Base-by-base conservation (phyloP, 768 basidiomycete genomes). In the Tubosaeta sp. region DNA sequence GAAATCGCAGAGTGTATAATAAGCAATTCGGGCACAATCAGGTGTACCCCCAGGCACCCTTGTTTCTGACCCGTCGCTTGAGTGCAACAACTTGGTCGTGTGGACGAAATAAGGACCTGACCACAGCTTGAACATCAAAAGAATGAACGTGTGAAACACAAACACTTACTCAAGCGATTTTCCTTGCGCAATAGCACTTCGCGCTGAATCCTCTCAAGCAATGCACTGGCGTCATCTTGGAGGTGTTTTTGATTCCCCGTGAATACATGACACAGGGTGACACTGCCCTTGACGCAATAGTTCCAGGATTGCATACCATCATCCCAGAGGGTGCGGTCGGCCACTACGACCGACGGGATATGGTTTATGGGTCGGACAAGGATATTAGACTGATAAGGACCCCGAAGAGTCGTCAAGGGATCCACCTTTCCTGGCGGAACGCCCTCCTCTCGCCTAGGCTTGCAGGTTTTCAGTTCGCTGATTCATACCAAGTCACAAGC, bases 191-290 rank as follows among this genome's bases (percentile, higher is more conserved):
- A 45, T 9, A 60, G 46, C 2, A 64, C 54, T 2, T 64, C 70
- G 54, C 65, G 34, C 58, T 82, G 80, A 13, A 82, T 67, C 13
- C 59, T 59, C 22, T 63, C 58, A 5, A 82, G 62, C 27, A 80
- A 57, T 6, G 42, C 48, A 2, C 71, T 71, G 12, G 78, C 71
- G 1, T 68, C 66, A 42, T 37, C 49, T 57, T 82, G 80, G 42
- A 79, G 60, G 4, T 47, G 31, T n/a, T 62, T 58, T 14, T 66
- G 55, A 53, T 82, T 82, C n/a, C 76, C 68, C 1, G 76, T 77
- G 55, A 80, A 82, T 39, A 82, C 53, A 51, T 82, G 80, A 22
- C 70, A 68, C 14, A 74, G 64, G 16, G 43, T 62, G 3, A 65
- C 64, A 13, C 54, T 54, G 13, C 57, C 51, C 16, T 49, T 65